These are phyloP conservation scores for Hericium alpestre DNA, from an alignment of 768 basidiomycete species.

Conservation along the genomic window DNA sequence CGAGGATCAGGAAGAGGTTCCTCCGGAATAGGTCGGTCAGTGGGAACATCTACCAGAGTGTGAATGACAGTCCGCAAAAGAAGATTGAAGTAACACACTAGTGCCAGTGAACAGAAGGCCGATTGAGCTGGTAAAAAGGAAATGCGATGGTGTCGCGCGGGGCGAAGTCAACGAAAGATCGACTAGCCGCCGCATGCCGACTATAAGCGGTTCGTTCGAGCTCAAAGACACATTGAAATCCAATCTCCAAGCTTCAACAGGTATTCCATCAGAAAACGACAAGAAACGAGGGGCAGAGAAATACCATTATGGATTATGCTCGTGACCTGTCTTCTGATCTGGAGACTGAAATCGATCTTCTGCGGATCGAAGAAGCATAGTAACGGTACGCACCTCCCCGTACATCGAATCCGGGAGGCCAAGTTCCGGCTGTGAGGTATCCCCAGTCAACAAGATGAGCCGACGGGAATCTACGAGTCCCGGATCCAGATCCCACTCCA, in stretches of 20 bases:
- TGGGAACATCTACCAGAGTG: neutral
- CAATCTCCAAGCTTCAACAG: constrained; percentile 16
- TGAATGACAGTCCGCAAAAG: neutral
- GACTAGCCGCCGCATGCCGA: constrained; percentile 15
- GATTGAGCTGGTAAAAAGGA: constrained; percentile 19
- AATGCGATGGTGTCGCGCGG: constrained; percentile 4
- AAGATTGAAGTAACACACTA: neutral
- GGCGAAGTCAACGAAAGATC: constrained; percentile 15
- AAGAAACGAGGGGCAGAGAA: neutral
- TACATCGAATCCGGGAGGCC: neutral
- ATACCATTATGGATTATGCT: constrained; percentile 2
- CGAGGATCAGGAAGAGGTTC: neutral
- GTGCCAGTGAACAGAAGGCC: constrained; percentile 10
- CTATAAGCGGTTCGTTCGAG: constrained; percentile 17
- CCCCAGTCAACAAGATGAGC: neutral
- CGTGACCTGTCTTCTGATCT: neutral
- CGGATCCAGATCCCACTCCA: neutral
- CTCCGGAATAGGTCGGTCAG: neutral
- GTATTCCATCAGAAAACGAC: neutral
- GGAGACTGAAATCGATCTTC: neutral
- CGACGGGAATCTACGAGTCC: neutral
- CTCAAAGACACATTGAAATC: constrained; percentile 18
- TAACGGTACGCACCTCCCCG: neutral
- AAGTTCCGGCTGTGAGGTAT: neutral
- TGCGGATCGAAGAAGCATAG: neutral